Evolutionary conservation across 2,329 filamentous ascomycete species (phyloP).

Genomic region (Penicillium corylophilum): DNA sequence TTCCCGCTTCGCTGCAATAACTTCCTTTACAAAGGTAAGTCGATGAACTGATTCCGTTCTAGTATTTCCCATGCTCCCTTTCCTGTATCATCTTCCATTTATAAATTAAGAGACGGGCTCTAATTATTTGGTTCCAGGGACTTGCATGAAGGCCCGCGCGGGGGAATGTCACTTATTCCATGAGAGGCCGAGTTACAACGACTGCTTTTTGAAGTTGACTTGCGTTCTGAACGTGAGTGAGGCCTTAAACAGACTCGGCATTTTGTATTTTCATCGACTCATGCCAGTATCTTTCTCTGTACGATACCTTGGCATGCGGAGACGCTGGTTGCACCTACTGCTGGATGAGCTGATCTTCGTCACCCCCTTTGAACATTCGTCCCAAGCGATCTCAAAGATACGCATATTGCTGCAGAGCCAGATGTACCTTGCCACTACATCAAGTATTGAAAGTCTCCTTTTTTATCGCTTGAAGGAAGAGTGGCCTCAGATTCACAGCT

Average conservation of each 20-base stretch:
- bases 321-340: conserved; percentile 4
- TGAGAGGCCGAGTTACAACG: not conserved
- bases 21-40: conserved; percentile 2
- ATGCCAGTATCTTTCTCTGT: not conserved
- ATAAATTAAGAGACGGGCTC: not conserved
- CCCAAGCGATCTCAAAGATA: conserved; percentile 1
- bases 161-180: conserved; percentile 6
- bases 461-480: conserved; percentile 5
- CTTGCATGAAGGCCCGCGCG: not conserved
- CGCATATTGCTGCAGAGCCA: not conserved
- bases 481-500: not conserved
- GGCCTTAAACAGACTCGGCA: conserved; percentile 1
- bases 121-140: not conserved
- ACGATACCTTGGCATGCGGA: conserved; percentile 4
- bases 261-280: conserved; percentile 1
- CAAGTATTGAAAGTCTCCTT: conserved; percentile 4
- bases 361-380: conserved; percentile 6
- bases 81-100: no score
- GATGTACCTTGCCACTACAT: not conserved
- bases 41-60: not conserved
- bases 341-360: conserved; percentile 7
- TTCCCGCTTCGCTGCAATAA: not conserved
- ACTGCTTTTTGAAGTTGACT: not conserved
- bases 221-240: not conserved
- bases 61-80: not conserved